Percentiles rank a stretch among this genome's conserved stretches.
Conservation (phyloP, 164 flowering plant species). For the Sedum album region DNA sequence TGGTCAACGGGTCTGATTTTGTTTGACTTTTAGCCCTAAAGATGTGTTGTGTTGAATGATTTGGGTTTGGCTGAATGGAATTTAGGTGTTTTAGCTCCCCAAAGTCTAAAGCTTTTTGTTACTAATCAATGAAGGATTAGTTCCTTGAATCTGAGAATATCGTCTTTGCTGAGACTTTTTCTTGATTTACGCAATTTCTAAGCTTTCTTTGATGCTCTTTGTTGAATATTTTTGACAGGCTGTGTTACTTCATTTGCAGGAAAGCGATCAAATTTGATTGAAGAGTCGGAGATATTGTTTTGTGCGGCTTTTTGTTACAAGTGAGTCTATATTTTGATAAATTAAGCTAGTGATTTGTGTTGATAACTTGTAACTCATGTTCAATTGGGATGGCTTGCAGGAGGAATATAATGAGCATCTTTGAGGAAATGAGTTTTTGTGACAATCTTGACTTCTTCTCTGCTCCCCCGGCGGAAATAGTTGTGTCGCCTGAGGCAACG, state of each 20-base stretch:
- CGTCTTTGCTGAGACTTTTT: neutral
- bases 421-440: conserved; percentile 28
- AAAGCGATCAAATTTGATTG: neutral
- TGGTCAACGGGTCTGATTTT: too few relatives aligned
- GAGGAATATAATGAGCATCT: conserved; percentile 15
- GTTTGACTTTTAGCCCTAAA: too few relatives aligned
- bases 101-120: too few relatives aligned
- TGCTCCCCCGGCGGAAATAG: conserved; percentile 20
- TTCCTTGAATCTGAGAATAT: neutral
- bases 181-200: neutral
- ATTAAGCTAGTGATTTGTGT: neutral
- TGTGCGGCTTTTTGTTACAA: neutral
- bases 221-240: neutral
- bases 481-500: conserved; percentile 8
- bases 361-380: neutral
- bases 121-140: too few relatives aligned
- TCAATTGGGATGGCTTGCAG: neutral
- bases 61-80: too few relatives aligned
- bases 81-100: too few relatives aligned
- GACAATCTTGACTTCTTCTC: conserved; percentile 22
- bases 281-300: neutral
- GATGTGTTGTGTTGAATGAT: too few relatives aligned
- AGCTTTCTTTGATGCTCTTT: neutral
- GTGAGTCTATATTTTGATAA: neutral
- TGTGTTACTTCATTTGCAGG: neutral